Base-by-base conservation (phyloP, 2,329 filamentous ascomycete species). In the Aspergillus unguis region DNA sequence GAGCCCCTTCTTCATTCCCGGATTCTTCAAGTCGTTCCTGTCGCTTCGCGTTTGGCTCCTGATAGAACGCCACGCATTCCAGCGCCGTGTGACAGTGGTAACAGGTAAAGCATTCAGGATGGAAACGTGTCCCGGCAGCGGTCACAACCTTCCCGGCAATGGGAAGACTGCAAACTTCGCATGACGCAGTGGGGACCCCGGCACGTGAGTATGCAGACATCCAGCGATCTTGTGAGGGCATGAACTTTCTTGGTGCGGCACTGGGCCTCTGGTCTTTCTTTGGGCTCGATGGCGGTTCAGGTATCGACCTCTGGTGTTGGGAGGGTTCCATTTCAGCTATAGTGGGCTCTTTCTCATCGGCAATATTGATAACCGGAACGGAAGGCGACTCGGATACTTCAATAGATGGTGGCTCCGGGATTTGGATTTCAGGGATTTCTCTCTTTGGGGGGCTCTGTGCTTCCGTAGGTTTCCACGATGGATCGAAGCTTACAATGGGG, bases 401-500 rank as follows among this genome's bases (percentile, higher is more conserved):
- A 48, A 68, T 66, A 32, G 54, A 54, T 5, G 66, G 65, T 5
- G 63, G 56, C 52, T 69, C 71, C 49, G 77, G 63, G 62, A 57
- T 47, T 17, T 59, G 53, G 28, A 61, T 55, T 44, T 68, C 52
- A 61, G 68, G 56, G 53, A 63, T 58, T 3, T 51, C 58, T 17
- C 31, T 53, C 11, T 59, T 53, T 4, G 59, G 59, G 44, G 64
- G 65, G 6, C 65, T 57, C 53, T 70, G 63, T 27, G 64, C 57
- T 72, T 76, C 76, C 71, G 80, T 78, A 75, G 81, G 77, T 73
- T 86, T 87, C 76, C 90, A 96, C 69, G 87, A 83, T 65, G 83
- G 83, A 74, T 95, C 83, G 80, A 97, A 97, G 81, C 92, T 97
- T 80, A 97, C 92, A 78, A 97, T 97, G 58, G 92, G 92, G 68